Evolutionary conservation across 495 filamentous ascomycete genomes (phyloP).

Genomic region (Penicillium subrubescens): DNA sequence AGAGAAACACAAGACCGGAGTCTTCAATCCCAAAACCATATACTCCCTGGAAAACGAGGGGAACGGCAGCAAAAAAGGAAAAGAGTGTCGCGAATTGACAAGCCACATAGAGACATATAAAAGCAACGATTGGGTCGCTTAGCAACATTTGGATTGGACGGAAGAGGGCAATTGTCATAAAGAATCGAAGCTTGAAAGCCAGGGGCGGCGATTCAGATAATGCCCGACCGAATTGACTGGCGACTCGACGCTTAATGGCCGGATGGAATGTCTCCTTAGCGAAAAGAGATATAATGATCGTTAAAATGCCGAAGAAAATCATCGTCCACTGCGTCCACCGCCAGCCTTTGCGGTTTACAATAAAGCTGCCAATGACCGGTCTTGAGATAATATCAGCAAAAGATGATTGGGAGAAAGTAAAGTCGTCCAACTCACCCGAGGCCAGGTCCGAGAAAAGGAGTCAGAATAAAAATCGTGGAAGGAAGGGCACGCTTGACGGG

Average conservation of each 20-base stretch:
- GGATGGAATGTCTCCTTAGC: constrained; percentile 66
- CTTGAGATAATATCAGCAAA: no score
- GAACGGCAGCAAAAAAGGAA: constrained; percentile 66
- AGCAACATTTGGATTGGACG: constrained; percentile 66
- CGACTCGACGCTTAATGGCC: constrained; percentile 55
- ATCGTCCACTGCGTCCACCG: constrained; percentile 64
- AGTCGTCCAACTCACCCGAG: constrained; percentile 46
- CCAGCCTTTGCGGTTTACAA: constrained; percentile 58
- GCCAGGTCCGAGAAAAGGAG: constrained; percentile 38
- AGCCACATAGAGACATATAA: constrained; percentile 60
- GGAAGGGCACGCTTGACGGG: constrained; percentile 35
- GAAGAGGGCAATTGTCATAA: constrained; percentile 56
- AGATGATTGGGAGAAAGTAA: no score
- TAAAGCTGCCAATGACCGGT: constrained; percentile 66
- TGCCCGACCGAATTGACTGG: constrained; percentile 41
- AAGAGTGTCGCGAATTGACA: constrained; percentile 68
- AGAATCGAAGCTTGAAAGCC: no score
- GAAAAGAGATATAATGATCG: constrained; percentile 23
- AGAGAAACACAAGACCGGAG: constrained; percentile 60
- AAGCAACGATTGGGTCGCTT: constrained; percentile 65
- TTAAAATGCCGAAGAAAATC: constrained; percentile 48
- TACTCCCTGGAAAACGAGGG: constrained; percentile 50
- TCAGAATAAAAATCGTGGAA: constrained; percentile 40
- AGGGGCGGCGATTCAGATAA: no score
- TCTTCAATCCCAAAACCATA: constrained; percentile 54